Conservation (phyloP, 169 alveolate species). For the Babesia microti region DNA sequence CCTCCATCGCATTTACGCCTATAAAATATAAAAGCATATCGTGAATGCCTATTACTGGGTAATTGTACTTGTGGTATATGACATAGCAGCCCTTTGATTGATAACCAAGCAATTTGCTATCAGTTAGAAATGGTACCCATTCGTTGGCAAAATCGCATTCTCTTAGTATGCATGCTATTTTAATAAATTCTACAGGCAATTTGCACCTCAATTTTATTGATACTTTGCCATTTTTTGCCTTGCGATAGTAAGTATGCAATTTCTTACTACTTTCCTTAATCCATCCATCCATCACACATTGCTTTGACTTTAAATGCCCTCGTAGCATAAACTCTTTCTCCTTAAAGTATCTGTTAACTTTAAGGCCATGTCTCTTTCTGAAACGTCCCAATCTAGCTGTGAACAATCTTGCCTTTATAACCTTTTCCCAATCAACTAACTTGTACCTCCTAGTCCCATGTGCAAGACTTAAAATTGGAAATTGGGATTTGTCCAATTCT, state of each 20-base stretch:
- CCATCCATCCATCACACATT: not conserved
- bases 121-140: slow-evolving; percentile 44
- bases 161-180: slow-evolving; percentile 15
- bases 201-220: slow-evolving; percentile 39
- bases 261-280: not conserved
- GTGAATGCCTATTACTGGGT: slow-evolving; percentile 35
- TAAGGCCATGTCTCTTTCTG: slow-evolving; percentile 10
- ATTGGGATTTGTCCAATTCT: not conserved
- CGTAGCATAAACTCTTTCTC: not conserved
- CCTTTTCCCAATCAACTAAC: too few species aligned
- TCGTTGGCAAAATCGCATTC: slow-evolving; percentile 31
- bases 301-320: not conserved
- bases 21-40: slow-evolving; percentile 20
- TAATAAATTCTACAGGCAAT: slow-evolving; percentile 12
- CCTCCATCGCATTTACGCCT: slow-evolving; percentile 35
- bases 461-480: too few species aligned
- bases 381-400: slow-evolving; percentile 31
- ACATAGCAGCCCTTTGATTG: not conserved
- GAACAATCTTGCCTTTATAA: slow-evolving; percentile 22
- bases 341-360: not conserved
- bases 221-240: slow-evolving; percentile 14
- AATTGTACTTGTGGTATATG: slow-evolving; percentile 7
- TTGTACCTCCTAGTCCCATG: too few species aligned
- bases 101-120: slow-evolving; percentile 10
- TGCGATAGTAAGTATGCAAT: slow-evolving; percentile 13